These are phyloP conservation scores for Ascoidea tarda DNA, from an alignment of 805 yeast species.

Conservation along the genomic window DNA sequence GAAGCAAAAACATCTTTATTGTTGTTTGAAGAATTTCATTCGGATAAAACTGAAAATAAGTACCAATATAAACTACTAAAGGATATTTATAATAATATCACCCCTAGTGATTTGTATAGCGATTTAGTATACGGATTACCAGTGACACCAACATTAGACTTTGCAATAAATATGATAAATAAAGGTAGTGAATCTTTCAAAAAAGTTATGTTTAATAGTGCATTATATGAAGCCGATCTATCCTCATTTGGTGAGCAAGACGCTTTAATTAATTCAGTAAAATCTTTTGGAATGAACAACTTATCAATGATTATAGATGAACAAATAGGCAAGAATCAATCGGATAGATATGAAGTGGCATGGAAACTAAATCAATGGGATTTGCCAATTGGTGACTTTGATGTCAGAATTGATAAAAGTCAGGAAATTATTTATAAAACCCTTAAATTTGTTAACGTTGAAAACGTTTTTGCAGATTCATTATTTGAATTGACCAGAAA, in stretches of 20 bases:
- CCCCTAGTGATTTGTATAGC: conserved; percentile 22
- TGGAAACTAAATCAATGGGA: conserved; percentile 79
- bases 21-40: no score
- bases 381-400: conserved; percentile 30
- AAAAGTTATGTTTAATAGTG: conserved; percentile 39
- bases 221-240: conserved; percentile 32
- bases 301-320: conserved; percentile 32
- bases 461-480: conserved; percentile 14
- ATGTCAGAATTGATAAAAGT: conserved; percentile 20
- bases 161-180: conserved; percentile 30
- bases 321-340: conserved; percentile 5
- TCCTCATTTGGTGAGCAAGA: conserved; percentile 4
- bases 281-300: conserved; percentile 41
- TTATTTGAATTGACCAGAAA: conserved; percentile 11
- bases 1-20: no score
- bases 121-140: conserved; percentile 61
- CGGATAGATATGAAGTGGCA: conserved; percentile 38
- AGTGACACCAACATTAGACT: conserved; percentile 34
- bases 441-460: conserved; percentile 29
- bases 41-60: no score
- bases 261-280: conserved; percentile 24
- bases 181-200: conserved; percentile 22
- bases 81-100: conserved; percentile 34
- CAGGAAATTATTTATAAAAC: conserved; percentile 33
- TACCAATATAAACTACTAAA: conserved; percentile 10